Percentiles rank a stretch among this genome's conserved stretches.
These are phyloP conservation scores for Boletellus ananiceps DNA, from an alignment of 768 basidiomycete species.

Conservation along the genomic window DNA sequence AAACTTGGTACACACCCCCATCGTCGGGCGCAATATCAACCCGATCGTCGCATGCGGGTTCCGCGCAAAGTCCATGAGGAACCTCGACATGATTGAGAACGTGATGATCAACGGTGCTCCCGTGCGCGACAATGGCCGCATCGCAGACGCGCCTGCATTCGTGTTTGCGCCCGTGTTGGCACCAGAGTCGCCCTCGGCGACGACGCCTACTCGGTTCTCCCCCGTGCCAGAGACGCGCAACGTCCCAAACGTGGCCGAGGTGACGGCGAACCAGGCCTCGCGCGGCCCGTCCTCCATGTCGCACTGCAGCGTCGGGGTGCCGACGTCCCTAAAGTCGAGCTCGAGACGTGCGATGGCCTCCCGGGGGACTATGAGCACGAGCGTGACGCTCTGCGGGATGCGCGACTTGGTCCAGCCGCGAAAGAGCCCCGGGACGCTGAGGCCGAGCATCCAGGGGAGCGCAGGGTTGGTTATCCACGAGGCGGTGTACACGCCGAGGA, in stretches of 20 bases:
- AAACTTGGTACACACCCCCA: constrained; percentile 6
- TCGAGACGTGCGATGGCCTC: constrained; percentile 13
- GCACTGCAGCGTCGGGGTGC: constrained; percentile 20
- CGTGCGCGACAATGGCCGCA: constrained; percentile 12
- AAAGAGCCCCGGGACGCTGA: constrained; percentile 17
- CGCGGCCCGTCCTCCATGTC: constrained; percentile 9
- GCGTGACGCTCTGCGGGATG: constrained; percentile 29
- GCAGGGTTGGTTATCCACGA: background rate
- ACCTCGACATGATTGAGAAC: constrained; percentile 12
- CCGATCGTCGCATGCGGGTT: constrained; percentile 11
- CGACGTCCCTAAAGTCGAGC: background rate
- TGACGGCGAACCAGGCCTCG: constrained; percentile 16
- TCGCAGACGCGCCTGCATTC: background rate
- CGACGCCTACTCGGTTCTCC: constrained; percentile 9
- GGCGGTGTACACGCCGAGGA: constrained; percentile 34
- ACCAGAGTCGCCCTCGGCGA: constrained; percentile 3
- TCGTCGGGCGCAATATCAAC: constrained; percentile 13
- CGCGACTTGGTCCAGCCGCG: constrained; percentile 18
- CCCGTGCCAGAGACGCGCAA: constrained; percentile 17
- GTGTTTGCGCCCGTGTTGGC: no score
- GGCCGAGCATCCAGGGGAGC: background rate
- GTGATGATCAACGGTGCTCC: constrained; percentile 19
- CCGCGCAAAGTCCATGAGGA: constrained; percentile 10
- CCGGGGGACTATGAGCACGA: constrained; percentile 33
- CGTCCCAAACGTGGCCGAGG: constrained; percentile 19